These are phyloP conservation scores for Eutrema heterophyllum DNA, from an alignment of 345 rosid species.

Conservation along the genomic window DNA sequence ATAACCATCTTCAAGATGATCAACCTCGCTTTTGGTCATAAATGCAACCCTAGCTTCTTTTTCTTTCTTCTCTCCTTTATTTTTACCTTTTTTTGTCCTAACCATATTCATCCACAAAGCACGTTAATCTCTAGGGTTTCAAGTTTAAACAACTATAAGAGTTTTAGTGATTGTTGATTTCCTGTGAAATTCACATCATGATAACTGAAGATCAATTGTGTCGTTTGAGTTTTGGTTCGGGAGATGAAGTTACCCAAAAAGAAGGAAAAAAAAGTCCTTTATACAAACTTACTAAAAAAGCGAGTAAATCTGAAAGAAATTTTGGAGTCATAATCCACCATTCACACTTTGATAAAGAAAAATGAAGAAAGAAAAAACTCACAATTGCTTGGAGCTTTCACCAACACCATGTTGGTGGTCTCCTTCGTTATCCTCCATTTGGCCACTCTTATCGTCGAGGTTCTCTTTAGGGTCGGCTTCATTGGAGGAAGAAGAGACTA, in stretches of 20 bases:
- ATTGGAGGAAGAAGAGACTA: constrained; percentile 50
- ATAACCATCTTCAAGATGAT: constrained; percentile 83
- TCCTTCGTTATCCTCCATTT: constrained; percentile 23
- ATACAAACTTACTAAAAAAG: background rate
- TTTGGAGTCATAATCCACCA: background rate
- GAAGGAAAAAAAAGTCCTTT: background rate
- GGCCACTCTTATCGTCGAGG: constrained; percentile 33
- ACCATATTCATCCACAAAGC: background rate
- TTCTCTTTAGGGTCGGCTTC: constrained; percentile 52
- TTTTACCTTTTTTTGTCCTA: constrained; percentile 46
- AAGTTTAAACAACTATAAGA: background rate
- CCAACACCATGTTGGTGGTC: constrained; percentile 35
- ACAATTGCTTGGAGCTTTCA: constrained; percentile 51
- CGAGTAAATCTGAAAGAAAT: background rate
- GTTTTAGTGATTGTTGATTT: background rate
- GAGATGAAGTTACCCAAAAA: background rate
- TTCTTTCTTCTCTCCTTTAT: constrained; percentile 48
- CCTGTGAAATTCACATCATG: background rate
- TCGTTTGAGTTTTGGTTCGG: background rate
- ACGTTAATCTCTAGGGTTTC: background rate
- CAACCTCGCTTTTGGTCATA: constrained; percentile 76
- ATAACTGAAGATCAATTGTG: background rate
- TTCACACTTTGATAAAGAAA: background rate
- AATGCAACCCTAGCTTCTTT: constrained; percentile 61
- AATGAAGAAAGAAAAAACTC: constrained; percentile 10